These are phyloP conservation scores for Corinectria fuckeliana DNA, from an alignment of 2,329 filamentous ascomycete species.

Conservation along the genomic window DNA sequence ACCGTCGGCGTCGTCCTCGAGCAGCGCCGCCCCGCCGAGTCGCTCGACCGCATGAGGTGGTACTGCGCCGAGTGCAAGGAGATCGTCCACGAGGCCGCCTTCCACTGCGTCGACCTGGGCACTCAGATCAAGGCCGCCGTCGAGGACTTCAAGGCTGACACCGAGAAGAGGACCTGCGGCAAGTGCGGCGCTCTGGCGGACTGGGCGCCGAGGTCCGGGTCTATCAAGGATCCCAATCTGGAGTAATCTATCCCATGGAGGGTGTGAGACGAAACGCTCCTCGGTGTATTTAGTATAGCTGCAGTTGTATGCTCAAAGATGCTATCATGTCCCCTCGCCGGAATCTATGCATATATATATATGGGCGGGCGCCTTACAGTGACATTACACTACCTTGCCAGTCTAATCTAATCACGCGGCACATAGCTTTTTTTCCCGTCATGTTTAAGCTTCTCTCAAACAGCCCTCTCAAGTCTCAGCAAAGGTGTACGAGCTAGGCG, in stretches of 20 bases:
- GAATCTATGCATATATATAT: conserved; percentile 7
- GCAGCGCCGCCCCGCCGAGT: conserved; percentile 74
- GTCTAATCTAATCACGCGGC: background rate
- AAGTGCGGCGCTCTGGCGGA: conserved; percentile 80
- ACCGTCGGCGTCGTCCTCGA: conserved; percentile 95
- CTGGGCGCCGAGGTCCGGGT: conserved; percentile 66
- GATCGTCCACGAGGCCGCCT: conserved; percentile 83
- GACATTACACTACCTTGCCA: background rate
- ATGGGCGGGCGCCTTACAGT: background rate
- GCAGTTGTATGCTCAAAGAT: conserved; percentile 9
- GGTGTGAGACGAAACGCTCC: background rate
- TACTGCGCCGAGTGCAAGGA: conserved; percentile 77
- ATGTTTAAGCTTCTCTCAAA: background rate
- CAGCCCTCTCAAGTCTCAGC: conserved; percentile 64
- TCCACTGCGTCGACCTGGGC: conserved; percentile 88
- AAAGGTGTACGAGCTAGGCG: conserved; percentile 78
- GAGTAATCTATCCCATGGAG: conserved; percentile 23
- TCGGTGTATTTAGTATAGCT: conserved; percentile 10
- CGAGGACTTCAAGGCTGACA: conserved; percentile 74
- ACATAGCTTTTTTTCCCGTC: background rate
- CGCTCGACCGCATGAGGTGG: conserved; percentile 84
- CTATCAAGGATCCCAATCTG: conserved; percentile 66
- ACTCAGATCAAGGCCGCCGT: conserved; percentile 95
- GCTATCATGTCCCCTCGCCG: background rate
- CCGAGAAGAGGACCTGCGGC: conserved; percentile 74